Evolutionary conservation across 2,329 filamentous ascomycete genomes (phyloP).

Genomic region (Xenoacremonium recifei): DNA sequence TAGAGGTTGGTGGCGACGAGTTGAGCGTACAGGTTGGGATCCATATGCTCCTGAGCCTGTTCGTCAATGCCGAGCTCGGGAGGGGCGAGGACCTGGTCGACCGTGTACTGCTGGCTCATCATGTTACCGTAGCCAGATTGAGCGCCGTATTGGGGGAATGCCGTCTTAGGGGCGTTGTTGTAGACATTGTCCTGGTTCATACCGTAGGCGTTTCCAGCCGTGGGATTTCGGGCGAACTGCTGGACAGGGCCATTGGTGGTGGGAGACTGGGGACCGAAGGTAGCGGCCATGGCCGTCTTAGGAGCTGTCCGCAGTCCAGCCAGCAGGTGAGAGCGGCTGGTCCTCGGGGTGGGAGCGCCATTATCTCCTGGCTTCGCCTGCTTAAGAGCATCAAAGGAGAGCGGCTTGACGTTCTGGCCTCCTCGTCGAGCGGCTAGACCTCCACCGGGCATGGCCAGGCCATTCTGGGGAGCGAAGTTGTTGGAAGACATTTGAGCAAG

Average conservation of each 20-base stretch:
- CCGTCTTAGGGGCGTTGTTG: constrained; percentile 56
- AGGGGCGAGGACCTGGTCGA: constrained; percentile 87
- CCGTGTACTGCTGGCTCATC: constrained; percentile 59
- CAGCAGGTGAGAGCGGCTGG: constrained; percentile 90
- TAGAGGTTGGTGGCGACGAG: constrained; percentile 89
- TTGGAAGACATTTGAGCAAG: constrained; percentile 98
- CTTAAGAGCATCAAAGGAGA: constrained; percentile 74
- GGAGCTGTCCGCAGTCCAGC: constrained; percentile 91
- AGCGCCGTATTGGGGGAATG: constrained; percentile 47
- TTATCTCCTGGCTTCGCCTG: constrained; percentile 65
- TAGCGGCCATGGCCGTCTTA: constrained; percentile 74
- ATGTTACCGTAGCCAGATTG: constrained; percentile 32
- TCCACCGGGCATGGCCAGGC: constrained; percentile 71
- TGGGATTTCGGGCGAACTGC: constrained; percentile 44
- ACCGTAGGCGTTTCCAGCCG: constrained; percentile 43
- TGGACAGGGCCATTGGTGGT: constrained; percentile 39
- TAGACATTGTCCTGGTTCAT: constrained; percentile 42
- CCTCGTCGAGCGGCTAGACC: constrained; percentile 84
- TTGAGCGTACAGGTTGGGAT: constrained; percentile 83
- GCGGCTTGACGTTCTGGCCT: constrained; percentile 83
- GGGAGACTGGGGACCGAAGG: constrained; percentile 67
- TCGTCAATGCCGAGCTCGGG: constrained; percentile 75
- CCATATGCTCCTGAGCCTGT: constrained; percentile 70
- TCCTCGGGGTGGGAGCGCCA: constrained; percentile 78
- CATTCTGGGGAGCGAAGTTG: constrained; percentile 68